Evolutionary conservation across 306 rosid genomes (phyloP).

Genomic region (Prunus kanzakura): DNA sequence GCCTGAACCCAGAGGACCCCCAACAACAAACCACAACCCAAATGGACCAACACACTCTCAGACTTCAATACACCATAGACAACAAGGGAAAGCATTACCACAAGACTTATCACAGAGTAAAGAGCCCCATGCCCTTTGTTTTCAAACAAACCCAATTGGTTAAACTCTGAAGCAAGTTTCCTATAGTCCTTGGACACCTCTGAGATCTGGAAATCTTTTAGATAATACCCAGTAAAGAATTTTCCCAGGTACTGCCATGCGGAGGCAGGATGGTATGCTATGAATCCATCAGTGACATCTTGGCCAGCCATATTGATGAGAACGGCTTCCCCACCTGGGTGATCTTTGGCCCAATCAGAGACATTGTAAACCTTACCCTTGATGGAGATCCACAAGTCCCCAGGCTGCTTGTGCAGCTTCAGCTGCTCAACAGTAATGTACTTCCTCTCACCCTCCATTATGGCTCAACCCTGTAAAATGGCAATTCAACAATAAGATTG

Average conservation of each 20-base stretch:
- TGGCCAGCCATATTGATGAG: conserved; percentile 68
- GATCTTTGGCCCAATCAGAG: conserved; percentile 41
- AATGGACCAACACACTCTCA: conserved; percentile 38
- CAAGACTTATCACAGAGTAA: conserved; percentile 22
- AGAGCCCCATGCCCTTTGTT: conserved; percentile 51
- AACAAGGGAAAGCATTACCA: conserved; percentile 31
- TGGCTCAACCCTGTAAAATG: conserved; percentile 1
- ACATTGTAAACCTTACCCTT: conserved; percentile 43
- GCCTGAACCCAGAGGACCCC: conserved; percentile 84
- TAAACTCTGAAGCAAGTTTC: conserved; percentile 31
- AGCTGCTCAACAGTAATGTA: conserved; percentile 39
- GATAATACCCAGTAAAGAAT: conserved; percentile 46
- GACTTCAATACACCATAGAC: conserved; percentile 49
- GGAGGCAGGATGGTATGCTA: conserved; percentile 62
- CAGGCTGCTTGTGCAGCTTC: conserved; percentile 32
- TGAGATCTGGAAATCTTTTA: conserved; percentile 52
- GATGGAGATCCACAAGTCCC: conserved; percentile 43
- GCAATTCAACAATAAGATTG: conserved; percentile 11
- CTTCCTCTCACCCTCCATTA: conserved; percentile 28
- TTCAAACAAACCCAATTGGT: conserved; percentile 45
- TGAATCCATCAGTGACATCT: conserved; percentile 76
- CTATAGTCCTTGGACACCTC: conserved; percentile 59
- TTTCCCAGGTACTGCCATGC: conserved; percentile 41
- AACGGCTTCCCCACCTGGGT: conserved; percentile 73
- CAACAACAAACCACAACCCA: conserved; percentile 58